A percentile compares a stretch with the other conserved stretches of the same genome.
These are phyloP conservation scores for Globisporangium sylvaticum DNA, from an alignment of 352 stramenopile species.

Conservation along the genomic window DNA sequence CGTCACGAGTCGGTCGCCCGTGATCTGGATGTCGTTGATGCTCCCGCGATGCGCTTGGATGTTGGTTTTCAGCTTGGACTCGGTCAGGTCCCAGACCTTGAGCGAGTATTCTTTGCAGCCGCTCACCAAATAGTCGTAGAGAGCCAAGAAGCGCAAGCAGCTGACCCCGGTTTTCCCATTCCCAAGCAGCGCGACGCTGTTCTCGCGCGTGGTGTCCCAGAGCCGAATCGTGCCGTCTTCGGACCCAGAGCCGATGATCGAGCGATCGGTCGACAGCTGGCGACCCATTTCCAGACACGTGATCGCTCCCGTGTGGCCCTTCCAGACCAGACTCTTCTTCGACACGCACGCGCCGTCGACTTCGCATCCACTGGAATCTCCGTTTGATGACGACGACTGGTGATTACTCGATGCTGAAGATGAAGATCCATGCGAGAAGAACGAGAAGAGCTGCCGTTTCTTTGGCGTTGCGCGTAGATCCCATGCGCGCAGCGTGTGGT, in stretches of 20 bases:
- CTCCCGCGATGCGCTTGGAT: slow-evolving; percentile 49
- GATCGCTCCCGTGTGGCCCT: slow-evolving; percentile 56
- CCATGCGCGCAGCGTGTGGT: slow-evolving; percentile 72
- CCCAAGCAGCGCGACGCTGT: slow-evolving; percentile 43
- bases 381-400: slow-evolving; percentile 10
- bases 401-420: background rate
- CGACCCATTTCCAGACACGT: slow-evolving; percentile 70
- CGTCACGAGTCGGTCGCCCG: slow-evolving; percentile 66
- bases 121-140: slow-evolving; percentile 57
- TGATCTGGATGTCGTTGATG: slow-evolving; percentile 68
- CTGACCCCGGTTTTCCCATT: slow-evolving; percentile 41
- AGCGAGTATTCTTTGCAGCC: slow-evolving; percentile 49
- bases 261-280: slow-evolving; percentile 54
- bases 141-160: slow-evolving; percentile 58
- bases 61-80: slow-evolving; percentile 48
- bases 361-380: slow-evolving; percentile 23
- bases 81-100: slow-evolving; percentile 69
- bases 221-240: slow-evolving; percentile 66
- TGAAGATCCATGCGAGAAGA: slow-evolving; percentile 33
- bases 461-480: slow-evolving; percentile 57
- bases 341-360: slow-evolving; percentile 57
- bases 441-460: slow-evolving; percentile 58
- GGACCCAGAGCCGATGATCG: slow-evolving; percentile 62
- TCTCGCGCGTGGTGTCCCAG: slow-evolving; percentile 70
- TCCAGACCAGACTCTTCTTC: slow-evolving; percentile 57